Base-by-base conservation (phyloP, 2,329 filamentous ascomycete species). In the Pseudocercospora macadamiae region DNA sequence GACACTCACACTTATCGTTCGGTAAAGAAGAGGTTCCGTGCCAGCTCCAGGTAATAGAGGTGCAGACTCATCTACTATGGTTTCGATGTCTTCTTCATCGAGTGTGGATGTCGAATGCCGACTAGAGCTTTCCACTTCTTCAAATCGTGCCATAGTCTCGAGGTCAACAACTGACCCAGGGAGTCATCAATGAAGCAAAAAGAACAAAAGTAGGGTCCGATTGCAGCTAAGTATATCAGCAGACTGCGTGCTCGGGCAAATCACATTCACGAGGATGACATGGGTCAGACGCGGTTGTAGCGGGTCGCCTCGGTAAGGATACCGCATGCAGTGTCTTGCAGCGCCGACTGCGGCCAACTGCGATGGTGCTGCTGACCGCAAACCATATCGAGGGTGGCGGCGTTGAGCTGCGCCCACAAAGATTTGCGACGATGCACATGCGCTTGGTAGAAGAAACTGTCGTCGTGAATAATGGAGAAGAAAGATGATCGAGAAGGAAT, bases 1-100 rank as follows among this genome's bases (percentile, higher is more conserved):
- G n/a, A n/a, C n/a, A 28, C 65, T 28, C 45, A 65, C 63, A 36
- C 60, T 67, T 42, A 67, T 57, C 6, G 65, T 66, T 32, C 51
- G 57, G 52, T 67, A 66, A 28, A 66, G 54, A 21, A 55, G 21
- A 14, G 54, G 26, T 21, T 62, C 58, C 5, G 54, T 47, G 8
- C 45, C 55, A 18, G 52, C 53, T 37, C 47, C 51, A 32, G 60
- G 37, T n/a, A 65, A 32, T 5, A 61, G 56, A 30, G 61, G 63
- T 37, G 61, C 54, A 32, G 36, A 26, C 36, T 63, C 61, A 45
- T 61, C 61, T 18, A 57, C 51, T 19, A 55, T 45, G 7, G 51
- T 55, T 16, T 55, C 42, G 19, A 44, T n/a, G 7, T 45, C 48
- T 14, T 58, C 55, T 25, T 42, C 55, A 25, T 57, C 34, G 34